Conservation (phyloP, 371 early-diverging fungal genomes). For the Mortierella sp. region DNA sequence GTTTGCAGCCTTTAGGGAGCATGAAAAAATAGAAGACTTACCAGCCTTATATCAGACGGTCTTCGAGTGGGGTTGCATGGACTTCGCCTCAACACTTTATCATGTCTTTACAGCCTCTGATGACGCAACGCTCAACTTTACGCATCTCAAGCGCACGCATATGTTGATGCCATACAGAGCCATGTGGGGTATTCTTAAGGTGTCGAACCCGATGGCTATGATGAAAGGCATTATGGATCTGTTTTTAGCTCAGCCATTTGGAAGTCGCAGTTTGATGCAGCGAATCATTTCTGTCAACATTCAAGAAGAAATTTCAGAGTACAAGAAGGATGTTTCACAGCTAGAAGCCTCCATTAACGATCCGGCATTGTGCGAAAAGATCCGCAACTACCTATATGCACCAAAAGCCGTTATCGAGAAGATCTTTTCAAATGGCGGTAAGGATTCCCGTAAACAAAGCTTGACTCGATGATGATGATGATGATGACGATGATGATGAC, state of each 20-base stretch:
- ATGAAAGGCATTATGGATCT: constrained; percentile 74
- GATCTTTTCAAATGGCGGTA: constrained; percentile 45
- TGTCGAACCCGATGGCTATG: constrained; percentile 75
- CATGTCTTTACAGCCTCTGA: constrained; percentile 73
- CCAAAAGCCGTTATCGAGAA: constrained; percentile 44
- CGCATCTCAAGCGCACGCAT: constrained; percentile 70
- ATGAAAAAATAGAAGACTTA: constrained; percentile 60
- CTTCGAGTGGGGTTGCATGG: constrained; percentile 76
- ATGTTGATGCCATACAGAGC: constrained; percentile 72
- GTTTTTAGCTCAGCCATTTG: constrained; percentile 77
- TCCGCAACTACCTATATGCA: constrained; percentile 67
- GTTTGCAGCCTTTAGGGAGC: constrained; percentile 58
- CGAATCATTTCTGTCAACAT: constrained; percentile 69
- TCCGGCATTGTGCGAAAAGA: constrained; percentile 65
- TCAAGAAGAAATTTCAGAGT: constrained; percentile 64
- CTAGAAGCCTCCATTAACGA: constrained; percentile 65
- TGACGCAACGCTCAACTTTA: constrained; percentile 65
- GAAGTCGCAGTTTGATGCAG: constrained; percentile 71
- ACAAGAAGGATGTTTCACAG: constrained; percentile 64
- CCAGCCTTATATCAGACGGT: constrained; percentile 66
- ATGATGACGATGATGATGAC: too few relatives aligned
- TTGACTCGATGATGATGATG: not conserved
- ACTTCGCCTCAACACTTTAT: constrained; percentile 74
- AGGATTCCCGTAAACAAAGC: not conserved
- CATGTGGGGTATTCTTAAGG: constrained; percentile 66